These are phyloP conservation scores for Hondaea fermentalgiana DNA, from an alignment of 108 stramenopile species.

Conservation along the genomic window DNA sequence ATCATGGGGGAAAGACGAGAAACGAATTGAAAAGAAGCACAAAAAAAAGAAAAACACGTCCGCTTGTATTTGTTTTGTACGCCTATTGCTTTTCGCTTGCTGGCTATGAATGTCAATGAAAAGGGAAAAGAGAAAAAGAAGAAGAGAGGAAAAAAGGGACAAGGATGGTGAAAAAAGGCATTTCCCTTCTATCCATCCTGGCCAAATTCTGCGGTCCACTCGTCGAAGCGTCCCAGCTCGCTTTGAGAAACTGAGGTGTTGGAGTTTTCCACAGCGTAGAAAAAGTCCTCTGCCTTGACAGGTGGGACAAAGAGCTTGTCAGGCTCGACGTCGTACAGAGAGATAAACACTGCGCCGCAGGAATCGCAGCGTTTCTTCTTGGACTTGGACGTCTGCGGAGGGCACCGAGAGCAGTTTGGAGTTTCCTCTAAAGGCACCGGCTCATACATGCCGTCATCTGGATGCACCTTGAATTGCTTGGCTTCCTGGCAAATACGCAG, in stretches of 20 bases:
- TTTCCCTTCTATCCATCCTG: slow-evolving; percentile 62
- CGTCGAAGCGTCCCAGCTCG: slow-evolving; percentile 76
- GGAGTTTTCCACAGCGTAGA: slow-evolving; percentile 21
- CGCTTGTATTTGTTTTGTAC: no score
- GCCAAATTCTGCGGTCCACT: slow-evolving; percentile 95
- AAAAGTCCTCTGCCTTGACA: slow-evolving; percentile 40
- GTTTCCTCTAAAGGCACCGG: slow-evolving; percentile 31
- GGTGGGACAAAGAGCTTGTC: slow-evolving; percentile 46
- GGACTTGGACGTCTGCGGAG: slow-evolving; percentile 42
- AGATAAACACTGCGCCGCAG: slow-evolving; percentile 79
- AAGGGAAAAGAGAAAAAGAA: no score
- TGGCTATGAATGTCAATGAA: no score
- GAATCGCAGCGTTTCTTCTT: slow-evolving; percentile 56
- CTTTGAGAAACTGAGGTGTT: slow-evolving; percentile 73
- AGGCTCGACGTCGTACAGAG: slow-evolving; percentile 78
- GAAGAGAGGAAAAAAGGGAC: no score
- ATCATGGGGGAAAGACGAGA: no score
- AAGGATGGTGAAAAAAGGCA: no score
- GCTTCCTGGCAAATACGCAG: slow-evolving; percentile 84
- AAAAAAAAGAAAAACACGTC: no score
- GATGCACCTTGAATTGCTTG: slow-evolving; percentile 59
- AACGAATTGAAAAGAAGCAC: no score
- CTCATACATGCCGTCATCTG: neutral
- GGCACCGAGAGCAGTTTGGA: slow-evolving; percentile 76
- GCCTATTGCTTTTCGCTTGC: no score